These are phyloP conservation scores for Mortierella sp. DNA, from an alignment of 371 early-diverging fungal species.

Conservation along the genomic window DNA sequence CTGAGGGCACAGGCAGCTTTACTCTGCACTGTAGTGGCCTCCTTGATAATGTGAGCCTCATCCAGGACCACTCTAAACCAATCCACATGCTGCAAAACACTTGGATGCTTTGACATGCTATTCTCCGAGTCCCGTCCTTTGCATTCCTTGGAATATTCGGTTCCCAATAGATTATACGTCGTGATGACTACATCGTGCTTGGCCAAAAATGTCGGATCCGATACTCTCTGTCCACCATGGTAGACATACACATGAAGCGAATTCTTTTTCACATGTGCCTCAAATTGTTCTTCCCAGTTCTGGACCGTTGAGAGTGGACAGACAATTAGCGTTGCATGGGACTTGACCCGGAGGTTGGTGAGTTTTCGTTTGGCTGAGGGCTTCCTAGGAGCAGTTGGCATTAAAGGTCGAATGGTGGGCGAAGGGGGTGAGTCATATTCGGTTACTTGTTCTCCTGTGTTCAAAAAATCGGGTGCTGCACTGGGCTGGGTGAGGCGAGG, in stretches of 20 bases:
- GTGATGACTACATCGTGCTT: slow-evolving; percentile 72
- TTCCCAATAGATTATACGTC: slow-evolving; percentile 67
- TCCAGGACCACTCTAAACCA: slow-evolving; percentile 74
- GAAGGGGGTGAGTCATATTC: slow-evolving; percentile 50
- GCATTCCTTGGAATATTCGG: slow-evolving; percentile 63
- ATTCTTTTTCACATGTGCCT: slow-evolving; percentile 54
- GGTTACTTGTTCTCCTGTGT: slow-evolving; percentile 45
- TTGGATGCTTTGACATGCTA: slow-evolving; percentile 35
- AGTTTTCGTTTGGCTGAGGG: slow-evolving; percentile 29
- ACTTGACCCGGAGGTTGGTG: slow-evolving; percentile 38
- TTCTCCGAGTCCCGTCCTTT: slow-evolving; percentile 44
- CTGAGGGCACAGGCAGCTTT: slow-evolving; percentile 63
- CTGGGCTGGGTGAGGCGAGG: slow-evolving; percentile 15
- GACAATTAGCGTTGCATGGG: slow-evolving; percentile 67
- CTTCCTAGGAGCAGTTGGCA: slow-evolving; percentile 34
- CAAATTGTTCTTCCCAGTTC: slow-evolving; percentile 78
- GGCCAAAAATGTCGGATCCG: slow-evolving; percentile 40
- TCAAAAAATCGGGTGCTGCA: slow-evolving; percentile 40
- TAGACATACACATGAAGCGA: slow-evolving; percentile 62
- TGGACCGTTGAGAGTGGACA: slow-evolving; percentile 71
- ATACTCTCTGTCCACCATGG: slow-evolving; percentile 60
- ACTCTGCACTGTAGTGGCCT: slow-evolving; percentile 62
- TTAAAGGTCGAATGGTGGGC: slow-evolving; percentile 44
- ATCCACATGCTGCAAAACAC: slow-evolving; percentile 58
- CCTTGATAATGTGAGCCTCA: slow-evolving; percentile 77